phyloP scores from a whole-genome alignment of 139 green algal genomes.

The Yamagishiella unicocca region DNA sequence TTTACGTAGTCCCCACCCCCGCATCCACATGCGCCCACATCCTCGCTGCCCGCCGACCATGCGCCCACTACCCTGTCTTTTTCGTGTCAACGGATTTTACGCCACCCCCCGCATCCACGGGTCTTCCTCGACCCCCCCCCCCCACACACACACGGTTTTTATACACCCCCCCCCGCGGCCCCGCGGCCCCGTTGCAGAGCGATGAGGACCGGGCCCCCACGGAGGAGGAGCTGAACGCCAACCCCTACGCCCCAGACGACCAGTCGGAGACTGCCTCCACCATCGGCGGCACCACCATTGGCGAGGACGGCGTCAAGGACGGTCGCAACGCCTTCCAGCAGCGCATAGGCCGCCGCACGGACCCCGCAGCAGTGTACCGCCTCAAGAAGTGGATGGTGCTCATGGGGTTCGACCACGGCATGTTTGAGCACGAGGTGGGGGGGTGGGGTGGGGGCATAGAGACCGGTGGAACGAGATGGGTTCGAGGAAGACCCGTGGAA shows the following conservation, averaged over 20 bases:
- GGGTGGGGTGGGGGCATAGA: not conserved
- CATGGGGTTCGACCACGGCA: constrained; percentile 6
- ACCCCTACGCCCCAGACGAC: constrained; percentile 19
- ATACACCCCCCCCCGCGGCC: too few relatives aligned
- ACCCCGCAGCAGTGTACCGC: not conserved
- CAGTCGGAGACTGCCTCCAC: constrained; percentile 14
- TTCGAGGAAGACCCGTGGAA: too few relatives aligned
- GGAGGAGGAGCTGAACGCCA: constrained; percentile 12
- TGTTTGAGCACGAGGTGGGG: constrained; percentile 10
- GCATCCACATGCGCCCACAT: too few relatives aligned
- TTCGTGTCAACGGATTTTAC: too few relatives aligned
- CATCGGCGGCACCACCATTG: not conserved
- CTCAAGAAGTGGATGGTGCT: constrained; percentile 43
- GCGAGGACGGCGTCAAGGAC: not conserved
- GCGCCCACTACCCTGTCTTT: too few relatives aligned
- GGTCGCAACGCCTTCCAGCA: constrained; percentile 10
- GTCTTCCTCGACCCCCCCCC: not conserved
- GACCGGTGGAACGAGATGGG: not conserved
- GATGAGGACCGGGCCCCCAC: constrained; percentile 28
- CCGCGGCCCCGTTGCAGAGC: not conserved
- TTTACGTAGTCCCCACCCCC: too few relatives aligned
- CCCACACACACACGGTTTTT: not conserved
- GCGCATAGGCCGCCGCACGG: constrained; percentile 5
- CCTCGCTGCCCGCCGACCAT: too few relatives aligned
- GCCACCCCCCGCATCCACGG: not conserved